Conservation (phyloP, 2,329 filamentous ascomycete genomes). For the Paecilomyces fulvus region DNA sequence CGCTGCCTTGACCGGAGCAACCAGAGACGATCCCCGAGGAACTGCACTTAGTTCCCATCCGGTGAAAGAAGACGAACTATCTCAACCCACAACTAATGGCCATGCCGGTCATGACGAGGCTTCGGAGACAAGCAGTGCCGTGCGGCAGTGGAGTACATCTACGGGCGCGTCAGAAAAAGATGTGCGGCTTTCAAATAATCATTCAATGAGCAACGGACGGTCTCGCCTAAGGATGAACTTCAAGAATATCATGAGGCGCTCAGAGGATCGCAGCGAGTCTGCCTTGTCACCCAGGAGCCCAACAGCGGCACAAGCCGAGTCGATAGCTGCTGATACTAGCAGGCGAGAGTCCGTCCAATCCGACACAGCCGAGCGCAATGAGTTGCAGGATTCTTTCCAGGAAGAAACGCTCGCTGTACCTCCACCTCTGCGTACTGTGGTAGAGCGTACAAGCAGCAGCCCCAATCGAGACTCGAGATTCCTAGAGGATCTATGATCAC, state of each 20-base stretch:
- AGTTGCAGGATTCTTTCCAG: conserved; percentile 19
- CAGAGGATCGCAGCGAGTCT: conserved; percentile 6
- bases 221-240: conserved; percentile 20
- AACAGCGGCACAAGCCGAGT: background rate
- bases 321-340: conserved; percentile 7
- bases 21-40: conserved; percentile 10
- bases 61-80: conserved; percentile 16
- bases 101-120: background rate
- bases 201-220: conserved; percentile 7
- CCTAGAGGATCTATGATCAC: conserved; percentile 26
- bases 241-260: conserved; percentile 14
- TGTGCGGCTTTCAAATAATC: conserved; percentile 11
- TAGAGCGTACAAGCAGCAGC: conserved; percentile 16
- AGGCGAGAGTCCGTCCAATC: conserved; percentile 5
- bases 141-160: conserved; percentile 9
- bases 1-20: conserved; percentile 10
- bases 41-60: conserved; percentile 26
- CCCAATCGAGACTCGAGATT: conserved; percentile 27
- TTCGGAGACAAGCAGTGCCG: background rate
- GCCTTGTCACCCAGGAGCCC: conserved; percentile 1
- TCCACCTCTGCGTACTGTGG: conserved; percentile 9
- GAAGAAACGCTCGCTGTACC: conserved; percentile 24
- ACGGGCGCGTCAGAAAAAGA: conserved; percentile 1
- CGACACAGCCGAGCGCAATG: conserved; percentile 13
- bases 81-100: conserved; percentile 7